Percentiles rank a stretch among this genome's conserved stretches.
These are phyloP conservation scores for Hydnomerulius pinastri DNA, from an alignment of 768 basidiomycete genomes.

Conservation along the genomic window DNA sequence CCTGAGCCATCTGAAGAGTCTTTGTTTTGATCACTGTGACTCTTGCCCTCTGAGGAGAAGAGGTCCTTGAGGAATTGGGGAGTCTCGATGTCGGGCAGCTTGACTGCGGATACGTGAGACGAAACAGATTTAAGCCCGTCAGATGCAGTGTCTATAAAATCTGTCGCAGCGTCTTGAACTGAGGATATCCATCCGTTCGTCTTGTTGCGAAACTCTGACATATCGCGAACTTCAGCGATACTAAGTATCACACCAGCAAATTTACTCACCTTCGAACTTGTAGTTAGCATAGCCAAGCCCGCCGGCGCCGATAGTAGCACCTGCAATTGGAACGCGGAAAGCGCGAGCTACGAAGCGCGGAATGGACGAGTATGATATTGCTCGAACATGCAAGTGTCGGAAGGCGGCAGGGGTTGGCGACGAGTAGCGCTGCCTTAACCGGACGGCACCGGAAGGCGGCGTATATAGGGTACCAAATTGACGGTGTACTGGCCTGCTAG, in stretches of 20 bases:
- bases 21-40: constrained; percentile 34
- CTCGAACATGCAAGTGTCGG: constrained; percentile 71
- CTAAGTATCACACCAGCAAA: neutral
- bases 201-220: constrained; percentile 69
- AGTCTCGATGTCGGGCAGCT: constrained; percentile 56
- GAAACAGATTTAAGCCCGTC: constrained; percentile 64
- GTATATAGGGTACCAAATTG: constrained; percentile 61
- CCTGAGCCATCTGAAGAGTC: constrained; percentile 38
- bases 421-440: constrained; percentile 51
- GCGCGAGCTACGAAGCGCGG: constrained; percentile 88
- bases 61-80: constrained; percentile 74
- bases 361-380: constrained; percentile 84
- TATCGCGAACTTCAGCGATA: neutral
- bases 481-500: constrained; percentile 50
- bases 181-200: constrained; percentile 66
- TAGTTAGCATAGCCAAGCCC: constrained; percentile 94
- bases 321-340: constrained; percentile 86
- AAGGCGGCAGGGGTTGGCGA: constrained; percentile 44
- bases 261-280: constrained; percentile 83
- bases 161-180: constrained; percentile 62
- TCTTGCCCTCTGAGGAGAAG: constrained; percentile 35
- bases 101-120: constrained; percentile 58
- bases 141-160: constrained; percentile 70
- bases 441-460: constrained; percentile 36
- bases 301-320: constrained; percentile 87